Evolutionary conservation across 2,329 filamentous ascomycete species (phyloP), one percentile per base, ranked within the genome.

Genomic region (Tolypocladium guangdongense): DNA sequence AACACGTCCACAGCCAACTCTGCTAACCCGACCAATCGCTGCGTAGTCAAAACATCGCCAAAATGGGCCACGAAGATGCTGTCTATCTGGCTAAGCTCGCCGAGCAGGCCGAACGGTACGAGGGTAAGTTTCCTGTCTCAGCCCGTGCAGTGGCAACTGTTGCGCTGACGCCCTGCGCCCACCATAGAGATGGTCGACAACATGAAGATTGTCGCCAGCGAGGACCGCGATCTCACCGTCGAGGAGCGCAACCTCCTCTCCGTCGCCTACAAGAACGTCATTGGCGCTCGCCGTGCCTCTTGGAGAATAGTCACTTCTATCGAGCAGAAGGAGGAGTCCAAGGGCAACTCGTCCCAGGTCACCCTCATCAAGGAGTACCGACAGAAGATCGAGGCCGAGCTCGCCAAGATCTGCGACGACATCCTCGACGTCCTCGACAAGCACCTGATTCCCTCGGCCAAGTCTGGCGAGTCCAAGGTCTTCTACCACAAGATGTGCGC

Each of bases 21-120:
- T 49, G 36, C 36, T 49, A 18, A 39, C 46, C 32, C 7, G n/a
- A 33, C 14, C 7, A 12, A 7, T 36, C 7, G 1, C 20, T n/a
- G 11, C 22, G 12, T 43, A 53, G 41, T 24, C n/a, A 38, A 55
- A 51, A 22, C 18, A 53, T 37, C 49, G 50, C 52, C 81, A 91
- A 80, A 80, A 97, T 97, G 92, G 90, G 88, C 84, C 90, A 96
- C 83, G 92, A 97, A 84, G 91, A 97, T 80, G 92, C 91, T 69
- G 93, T 99, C 71, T 97, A 97, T 78, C 87, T 97, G 74, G 93
- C 93, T 78, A 97, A 97, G 90, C 88, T 99, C 76, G 93, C 93
- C 73, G 93, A 99, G 87, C 93, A 99, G 86, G 93, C 93, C 76
- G 93, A 99, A 86, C 92, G 93, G 74, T 99, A 99, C 78, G 93